Evolutionary conservation across 768 basidiomycete species (phyloP).

Genomic region (Auricularia cornea): DNA sequence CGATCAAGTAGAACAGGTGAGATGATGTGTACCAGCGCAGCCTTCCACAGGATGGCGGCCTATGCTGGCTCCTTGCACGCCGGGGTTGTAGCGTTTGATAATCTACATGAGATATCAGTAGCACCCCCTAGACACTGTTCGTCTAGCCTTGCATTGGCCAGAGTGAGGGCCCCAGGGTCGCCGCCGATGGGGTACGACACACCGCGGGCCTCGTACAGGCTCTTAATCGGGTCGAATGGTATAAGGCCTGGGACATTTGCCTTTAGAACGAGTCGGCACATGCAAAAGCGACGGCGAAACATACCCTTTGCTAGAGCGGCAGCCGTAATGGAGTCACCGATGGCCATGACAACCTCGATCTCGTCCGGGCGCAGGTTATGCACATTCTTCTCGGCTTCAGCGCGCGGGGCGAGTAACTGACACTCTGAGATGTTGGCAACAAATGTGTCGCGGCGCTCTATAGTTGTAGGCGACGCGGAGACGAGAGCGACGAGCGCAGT

Average conservation of each 20-base stretch:
- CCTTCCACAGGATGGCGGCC: constrained; percentile 9
- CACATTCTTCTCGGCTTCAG: not conserved
- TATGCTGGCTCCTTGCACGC: constrained; percentile 5
- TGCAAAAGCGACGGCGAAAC: too few relatives aligned
- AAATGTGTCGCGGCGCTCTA: not conserved
- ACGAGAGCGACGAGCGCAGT: too few relatives aligned
- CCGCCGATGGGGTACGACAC: constrained; percentile 15
- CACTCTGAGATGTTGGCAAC: not conserved
- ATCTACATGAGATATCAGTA: not conserved
- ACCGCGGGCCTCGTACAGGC: constrained; percentile 14
- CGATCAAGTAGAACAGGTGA: too few relatives aligned
- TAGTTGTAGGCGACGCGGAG: not conserved
- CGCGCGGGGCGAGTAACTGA: not conserved
- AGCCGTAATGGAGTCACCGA: constrained; percentile 29
- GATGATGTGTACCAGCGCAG: too few relatives aligned
- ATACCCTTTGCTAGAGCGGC: constrained; percentile 18
- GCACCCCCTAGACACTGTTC: not conserved
- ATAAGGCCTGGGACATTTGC: too few relatives aligned
- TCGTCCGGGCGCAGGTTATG: constrained; percentile 19
- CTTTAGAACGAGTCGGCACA: too few relatives aligned
- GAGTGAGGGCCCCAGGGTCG: constrained; percentile 12
- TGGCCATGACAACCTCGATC: constrained; percentile 21
- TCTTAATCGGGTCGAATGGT: constrained; percentile 4
- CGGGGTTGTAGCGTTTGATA: constrained; percentile 11
- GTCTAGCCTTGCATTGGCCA: too few relatives aligned